A percentile compares a stretch with the other conserved stretches of the same genome.
These are phyloP conservation scores for Lomentospora prolificans DNA, from an alignment of 2,329 filamentous ascomycete genomes.

Conservation along the genomic window DNA sequence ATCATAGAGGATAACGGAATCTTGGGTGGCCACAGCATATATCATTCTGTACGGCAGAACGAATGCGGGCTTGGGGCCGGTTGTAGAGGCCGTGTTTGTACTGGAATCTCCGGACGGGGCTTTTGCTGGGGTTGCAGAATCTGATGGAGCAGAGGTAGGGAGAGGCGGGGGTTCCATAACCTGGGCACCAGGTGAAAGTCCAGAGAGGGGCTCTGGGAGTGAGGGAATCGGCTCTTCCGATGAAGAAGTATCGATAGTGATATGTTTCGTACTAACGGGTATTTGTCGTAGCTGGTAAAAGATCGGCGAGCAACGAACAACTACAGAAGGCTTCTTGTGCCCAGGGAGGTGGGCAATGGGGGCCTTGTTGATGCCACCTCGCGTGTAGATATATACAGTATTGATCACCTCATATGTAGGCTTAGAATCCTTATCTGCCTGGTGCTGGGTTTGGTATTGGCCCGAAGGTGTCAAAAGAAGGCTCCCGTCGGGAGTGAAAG, in stretches of 20 bases:
- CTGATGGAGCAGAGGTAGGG: conserved; percentile 40
- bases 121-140: conserved; percentile 44
- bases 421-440: conserved; percentile 56
- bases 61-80: conserved; percentile 63
- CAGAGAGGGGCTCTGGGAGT: conserved; percentile 72
- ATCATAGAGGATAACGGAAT: conserved; percentile 89
- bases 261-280: conserved; percentile 65
- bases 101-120: conserved; percentile 27
- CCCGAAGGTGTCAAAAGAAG: conserved; percentile 89
- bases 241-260: conserved; percentile 90
- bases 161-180: conserved; percentile 78
- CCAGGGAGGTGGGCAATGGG: conserved; percentile 91
- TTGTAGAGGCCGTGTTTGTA: conserved; percentile 32
- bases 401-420: conserved; percentile 81
- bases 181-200: conserved; percentile 45
- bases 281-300: conserved; percentile 71
- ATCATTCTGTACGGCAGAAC: conserved; percentile 85
- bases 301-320: conserved; percentile 85
- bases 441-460: conserved; percentile 79
- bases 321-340: conserved; percentile 96
- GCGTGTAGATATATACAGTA: conserved; percentile 95
- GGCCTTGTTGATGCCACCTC: conserved; percentile 92
- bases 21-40: conserved; percentile 94
- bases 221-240: conserved; percentile 73
- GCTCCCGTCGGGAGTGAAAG: conserved; percentile 92